Evolutionary conservation across 345 rosid species (phyloP), one percentile per base, ranked within the genome.

Genomic region (Bruguiera sexangula): DNA sequence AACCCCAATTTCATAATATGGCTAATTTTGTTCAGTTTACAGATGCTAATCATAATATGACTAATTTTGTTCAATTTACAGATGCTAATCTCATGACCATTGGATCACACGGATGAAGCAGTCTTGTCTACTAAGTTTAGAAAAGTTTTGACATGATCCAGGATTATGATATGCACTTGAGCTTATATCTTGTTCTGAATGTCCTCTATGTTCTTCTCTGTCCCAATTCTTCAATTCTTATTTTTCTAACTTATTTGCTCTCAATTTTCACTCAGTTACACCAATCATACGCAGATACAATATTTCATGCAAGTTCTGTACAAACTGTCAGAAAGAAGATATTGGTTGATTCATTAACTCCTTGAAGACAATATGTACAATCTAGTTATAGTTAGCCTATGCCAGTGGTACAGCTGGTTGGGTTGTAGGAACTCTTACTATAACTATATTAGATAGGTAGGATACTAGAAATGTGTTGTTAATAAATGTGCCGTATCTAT

Each of bases 201-300:
- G 62, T 13, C 77, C 73, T 18, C 29, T 52, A 66, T 74, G 84
- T 72, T 80, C 85, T 80, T 85, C 84, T 71, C 80, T 70, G 73
- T 62, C 76, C 54, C 72, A 51, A 43, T 81, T 81, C 36, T 79
- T 78, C 32, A 71, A 78, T 13, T 80, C 50, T 11, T 55, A 19
- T 21, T 9, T 22, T 22, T 24, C 8, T 3, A 54, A 55, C 30
- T 3, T 21, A n/a, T 13, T 55, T 55, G 11, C 29, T 56, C 60
- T 27, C 11, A 22, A 24, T 55, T 22, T 13, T 22, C 60, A 55
- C 29, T 55, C 27, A 27, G 29, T 56, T 27, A 0, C 15, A 8
- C 15, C 30, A 56, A 56, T 9, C 6, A 8, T 22, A 24, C 6
- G 18, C 29, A 6, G 29, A 22, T 56, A 24, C 16, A 22, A 56